Base-by-base conservation (phyloP, 2,329 filamentous ascomycete species). In the Ceratocystis variospora region DNA sequence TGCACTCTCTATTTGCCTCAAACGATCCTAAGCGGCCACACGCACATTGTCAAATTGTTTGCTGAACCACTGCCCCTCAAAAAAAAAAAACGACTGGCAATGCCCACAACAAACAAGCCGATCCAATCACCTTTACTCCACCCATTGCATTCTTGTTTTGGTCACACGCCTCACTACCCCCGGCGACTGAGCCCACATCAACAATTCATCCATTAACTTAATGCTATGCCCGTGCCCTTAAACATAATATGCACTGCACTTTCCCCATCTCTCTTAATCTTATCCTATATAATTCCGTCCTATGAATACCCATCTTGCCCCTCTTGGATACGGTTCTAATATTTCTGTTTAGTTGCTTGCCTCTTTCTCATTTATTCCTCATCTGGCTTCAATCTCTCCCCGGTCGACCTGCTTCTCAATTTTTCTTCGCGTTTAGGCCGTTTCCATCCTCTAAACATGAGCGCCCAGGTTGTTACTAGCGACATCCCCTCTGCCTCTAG, bases 381-480 rank as follows among this genome's bases (percentile, higher is more conserved):
- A 41, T 41, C 28, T 19, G 28, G 46, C 19, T 48, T 22, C 6
- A 15, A 25, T 8, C 17, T 15, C 31, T 57, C 28, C 15, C 28
- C 19, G 3, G 10, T 6, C 12, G 25, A 48, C 46, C 22, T 44
- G n/a, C 19, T 48, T 15, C 31, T 15, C 37, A 8, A 41, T 61
- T 62, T 31, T 22, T 19, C 44, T 63, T 46, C 31, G 17, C 25
- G 10, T 62, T 19, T 41, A 12, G 7, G 33, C 28, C 31, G 48
- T n/a, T 44, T 63, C 66, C 61, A n/a, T 64, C 28, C 63, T 37
- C 37, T 55, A 62, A 64, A 31, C 33, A 67, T 67, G 65, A 55
- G 31, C 17, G 65, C 80, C 79, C 65, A 81, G 82, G 74, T 85
- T 82, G 74, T 78, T 82, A 41, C 37, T 41, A 69, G 79, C 79